Conservation (phyloP, 768 basidiomycete genomes). For the Leccinum subgranulosum region DNA sequence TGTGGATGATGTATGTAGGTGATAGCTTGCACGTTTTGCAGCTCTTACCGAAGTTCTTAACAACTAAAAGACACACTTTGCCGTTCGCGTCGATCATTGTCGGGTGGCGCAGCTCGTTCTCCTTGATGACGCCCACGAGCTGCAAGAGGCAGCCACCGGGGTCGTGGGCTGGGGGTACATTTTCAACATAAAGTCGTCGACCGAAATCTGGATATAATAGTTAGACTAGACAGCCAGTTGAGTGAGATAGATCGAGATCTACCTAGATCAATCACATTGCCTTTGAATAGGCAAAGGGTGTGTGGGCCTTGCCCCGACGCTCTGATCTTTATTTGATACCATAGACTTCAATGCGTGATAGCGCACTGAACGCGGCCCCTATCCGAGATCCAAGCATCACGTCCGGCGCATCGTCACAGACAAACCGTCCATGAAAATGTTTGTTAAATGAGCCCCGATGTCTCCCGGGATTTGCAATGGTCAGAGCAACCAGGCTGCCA, state of each 20-base stretch:
- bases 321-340: background rate
- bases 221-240: background rate
- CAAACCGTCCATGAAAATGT: too few relatives aligned
- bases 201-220: background rate
- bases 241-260: too few relatives aligned
- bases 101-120: too few relatives aligned
- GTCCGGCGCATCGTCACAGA: too few relatives aligned
- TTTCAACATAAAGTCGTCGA: background rate
- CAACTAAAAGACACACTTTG: background rate
- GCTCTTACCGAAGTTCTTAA: background rate
- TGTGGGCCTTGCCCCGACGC: background rate
- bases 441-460: too few relatives aligned
- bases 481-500: too few relatives aligned
- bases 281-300: constrained; percentile 2
- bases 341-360: background rate
- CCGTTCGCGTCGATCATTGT: too few relatives aligned
- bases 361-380: constrained; percentile 4
- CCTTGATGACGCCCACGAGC: too few relatives aligned
- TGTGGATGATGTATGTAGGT: too few relatives aligned
- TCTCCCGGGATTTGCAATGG: too few relatives aligned
- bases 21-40: too few relatives aligned
- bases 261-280: background rate
- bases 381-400: too few relatives aligned
- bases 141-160: background rate
- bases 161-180: background rate